These are phyloP conservation scores for Clathrus columnatus DNA, from an alignment of 768 basidiomycete genomes.

Conservation along the genomic window DNA sequence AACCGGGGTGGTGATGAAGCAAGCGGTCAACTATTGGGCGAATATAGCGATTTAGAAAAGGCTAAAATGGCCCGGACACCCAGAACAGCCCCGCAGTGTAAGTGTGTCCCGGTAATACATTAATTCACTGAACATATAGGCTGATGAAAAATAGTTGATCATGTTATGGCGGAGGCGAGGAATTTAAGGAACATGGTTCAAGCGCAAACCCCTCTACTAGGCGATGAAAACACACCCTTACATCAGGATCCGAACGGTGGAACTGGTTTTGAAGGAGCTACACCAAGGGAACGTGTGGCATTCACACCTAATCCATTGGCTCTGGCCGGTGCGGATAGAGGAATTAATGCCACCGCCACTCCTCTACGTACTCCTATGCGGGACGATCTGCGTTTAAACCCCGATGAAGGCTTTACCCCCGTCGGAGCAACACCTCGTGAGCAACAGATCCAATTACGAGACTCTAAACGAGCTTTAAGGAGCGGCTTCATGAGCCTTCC, in stretches of 20 bases:
- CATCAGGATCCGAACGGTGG: constrained; percentile 66
- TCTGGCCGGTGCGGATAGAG: constrained; percentile 30
- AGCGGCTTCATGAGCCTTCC: constrained; percentile 80
- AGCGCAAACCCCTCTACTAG: constrained; percentile 87
- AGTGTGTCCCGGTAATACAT: constrained; percentile 31
- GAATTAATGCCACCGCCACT: constrained; percentile 40
- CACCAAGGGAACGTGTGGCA: constrained; percentile 81
- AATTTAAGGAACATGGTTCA: constrained; percentile 93
- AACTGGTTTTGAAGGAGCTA: constrained; percentile 91
- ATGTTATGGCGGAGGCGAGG: constrained; percentile 86
- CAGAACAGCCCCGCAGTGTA: constrained; percentile 87
- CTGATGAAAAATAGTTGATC: constrained; percentile 77
- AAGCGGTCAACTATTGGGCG: constrained; percentile 78
- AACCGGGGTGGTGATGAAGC: constrained; percentile 69
- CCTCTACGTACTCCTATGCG: constrained; percentile 92
- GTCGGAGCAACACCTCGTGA: constrained; percentile 71
- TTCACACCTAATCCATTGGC: constrained; percentile 96
- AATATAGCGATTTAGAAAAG: constrained; percentile 83
- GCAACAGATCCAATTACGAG: constrained; percentile 48
- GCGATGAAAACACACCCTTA: constrained; percentile 95
- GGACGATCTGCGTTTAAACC: constrained; percentile 86
- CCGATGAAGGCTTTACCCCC: constrained; percentile 44
- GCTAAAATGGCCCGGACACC: constrained; percentile 93
- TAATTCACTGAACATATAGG: neutral
- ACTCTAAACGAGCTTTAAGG: constrained; percentile 68